Conservation (phyloP, 2,329 filamentous ascomycete genomes). For the Xylogone sp. region DNA sequence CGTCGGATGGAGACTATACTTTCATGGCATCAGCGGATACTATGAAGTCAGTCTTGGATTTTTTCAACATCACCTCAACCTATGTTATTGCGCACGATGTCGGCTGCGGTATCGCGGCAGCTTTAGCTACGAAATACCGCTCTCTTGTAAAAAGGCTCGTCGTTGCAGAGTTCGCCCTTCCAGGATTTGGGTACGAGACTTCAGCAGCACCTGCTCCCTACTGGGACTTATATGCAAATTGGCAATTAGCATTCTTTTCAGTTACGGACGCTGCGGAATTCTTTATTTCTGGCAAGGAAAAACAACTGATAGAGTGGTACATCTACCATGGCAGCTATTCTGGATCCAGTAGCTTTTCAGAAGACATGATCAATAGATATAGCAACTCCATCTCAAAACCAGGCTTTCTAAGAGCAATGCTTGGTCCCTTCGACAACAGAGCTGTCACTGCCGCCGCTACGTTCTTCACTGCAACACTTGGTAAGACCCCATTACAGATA, state of each 20-base stretch:
- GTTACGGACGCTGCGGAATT: conserved; percentile 43
- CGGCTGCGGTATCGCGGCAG: conserved; percentile 37
- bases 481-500: conserved; percentile 19
- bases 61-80: conserved; percentile 36
- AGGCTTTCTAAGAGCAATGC: conserved; percentile 37
- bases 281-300: conserved; percentile 39
- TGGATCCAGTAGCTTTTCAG: conserved; percentile 28
- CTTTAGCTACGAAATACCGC: conserved; percentile 35
- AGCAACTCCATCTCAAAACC: conserved; percentile 38
- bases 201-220: conserved; percentile 26
- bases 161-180: conserved; percentile 37
- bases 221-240: conserved; percentile 37
- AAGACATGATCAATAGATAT: conserved; percentile 36
- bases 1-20: conserved; percentile 35
- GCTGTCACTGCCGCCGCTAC: conserved; percentile 29
- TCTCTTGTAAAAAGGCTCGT: conserved; percentile 31
- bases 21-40: conserved; percentile 35
- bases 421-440: conserved; percentile 31
- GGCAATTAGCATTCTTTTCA: conserved; percentile 41
- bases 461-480: conserved; percentile 33
- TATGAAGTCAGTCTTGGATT: conserved; percentile 36
- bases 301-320: conserved; percentile 42
- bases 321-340: conserved; percentile 42
- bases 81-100: conserved; percentile 44
- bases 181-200: conserved; percentile 37